Evolutionary conservation across 768 basidiomycete species (phyloP).

Genomic region (Macrolepiota albuminosa): DNA sequence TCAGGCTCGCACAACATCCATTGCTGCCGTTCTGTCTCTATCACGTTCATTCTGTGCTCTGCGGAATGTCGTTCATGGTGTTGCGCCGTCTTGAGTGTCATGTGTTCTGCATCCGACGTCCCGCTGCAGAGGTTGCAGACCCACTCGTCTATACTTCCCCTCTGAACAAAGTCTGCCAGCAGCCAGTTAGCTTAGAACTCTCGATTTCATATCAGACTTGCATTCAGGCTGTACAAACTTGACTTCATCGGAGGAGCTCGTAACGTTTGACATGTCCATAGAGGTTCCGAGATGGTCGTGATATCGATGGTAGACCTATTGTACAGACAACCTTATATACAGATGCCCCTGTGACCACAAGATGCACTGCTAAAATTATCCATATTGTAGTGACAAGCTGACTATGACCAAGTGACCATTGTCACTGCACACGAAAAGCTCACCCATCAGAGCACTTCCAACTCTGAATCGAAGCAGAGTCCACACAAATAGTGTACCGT

Average conservation of each 20-base stretch:
- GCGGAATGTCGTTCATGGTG: slow-evolving; percentile 21
- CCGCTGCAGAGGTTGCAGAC: slow-evolving; percentile 38
- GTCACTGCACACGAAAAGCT: background rate
- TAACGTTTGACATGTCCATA: slow-evolving; percentile 8
- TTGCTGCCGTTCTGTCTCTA: slow-evolving; percentile 12
- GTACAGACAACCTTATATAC: background rate
- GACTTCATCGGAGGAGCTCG: slow-evolving; percentile 3
- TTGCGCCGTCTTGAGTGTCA: slow-evolving; percentile 20
- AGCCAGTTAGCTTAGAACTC: background rate
- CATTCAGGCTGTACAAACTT: slow-evolving; percentile 14
- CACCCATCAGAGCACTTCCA: background rate
- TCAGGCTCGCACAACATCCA: slow-evolving; percentile 16
- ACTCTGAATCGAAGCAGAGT: background rate
- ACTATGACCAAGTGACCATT: background rate
- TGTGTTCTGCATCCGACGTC: slow-evolving; percentile 20
- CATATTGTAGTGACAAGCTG: background rate
- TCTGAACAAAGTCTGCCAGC: slow-evolving; percentile 22
- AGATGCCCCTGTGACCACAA: slow-evolving; percentile 4
- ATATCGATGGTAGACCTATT: background rate
- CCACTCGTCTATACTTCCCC: slow-evolving; percentile 21
- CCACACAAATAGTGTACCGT: background rate
- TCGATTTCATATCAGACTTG: slow-evolving; percentile 2
- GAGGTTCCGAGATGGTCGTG: background rate
- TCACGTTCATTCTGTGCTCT: slow-evolving; percentile 15
- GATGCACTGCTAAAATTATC: slow-evolving; percentile 1